Evolutionary conservation across 139 green algal genomes (phyloP).

Genomic region (Ettlia oleoabundans): DNA sequence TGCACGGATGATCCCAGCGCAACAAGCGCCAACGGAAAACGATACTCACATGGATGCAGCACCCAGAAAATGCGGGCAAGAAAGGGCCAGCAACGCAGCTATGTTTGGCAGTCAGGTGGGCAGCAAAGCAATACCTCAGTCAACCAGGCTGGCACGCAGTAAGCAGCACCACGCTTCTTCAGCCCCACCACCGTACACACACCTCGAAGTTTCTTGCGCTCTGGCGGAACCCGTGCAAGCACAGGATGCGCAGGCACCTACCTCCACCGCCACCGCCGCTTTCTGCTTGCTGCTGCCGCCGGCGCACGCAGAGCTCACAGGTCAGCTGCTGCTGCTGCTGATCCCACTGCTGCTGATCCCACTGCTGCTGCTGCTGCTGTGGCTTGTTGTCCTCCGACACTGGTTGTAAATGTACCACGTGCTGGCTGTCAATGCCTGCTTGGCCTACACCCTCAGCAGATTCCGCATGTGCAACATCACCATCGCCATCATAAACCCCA

Average conservation of each 20-base stretch:
- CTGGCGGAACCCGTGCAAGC: constrained; percentile 92
- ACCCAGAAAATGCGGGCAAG: too few relatives aligned
- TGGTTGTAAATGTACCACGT: too few relatives aligned
- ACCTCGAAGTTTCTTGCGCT: constrained; percentile 70
- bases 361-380: constrained; percentile 4
- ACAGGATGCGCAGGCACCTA: constrained; percentile 75
- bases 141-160: too few relatives aligned
- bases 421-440: too few relatives aligned
- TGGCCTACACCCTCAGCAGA: not conserved
- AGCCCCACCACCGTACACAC: not conserved
- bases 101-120: too few relatives aligned
- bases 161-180: too few relatives aligned
- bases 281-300: not conserved
- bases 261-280: not conserved
- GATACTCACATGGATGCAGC: too few relatives aligned
- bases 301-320: constrained; percentile 43
- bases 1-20: constrained; percentile 8
- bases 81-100: too few relatives aligned
- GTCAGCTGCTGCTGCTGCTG: not conserved
- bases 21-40: too few relatives aligned
- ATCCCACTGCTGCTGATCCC: not conserved
- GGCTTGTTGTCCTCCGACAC: not conserved
- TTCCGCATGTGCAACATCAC: not conserved
- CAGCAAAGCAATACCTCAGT: too few relatives aligned
- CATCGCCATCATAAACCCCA: too few relatives aligned